Percentiles rank a stretch among this genome's conserved stretches.
Conservation (phyloP, 768 basidiomycete species). For the Candolleomyces eurysporus region DNA sequence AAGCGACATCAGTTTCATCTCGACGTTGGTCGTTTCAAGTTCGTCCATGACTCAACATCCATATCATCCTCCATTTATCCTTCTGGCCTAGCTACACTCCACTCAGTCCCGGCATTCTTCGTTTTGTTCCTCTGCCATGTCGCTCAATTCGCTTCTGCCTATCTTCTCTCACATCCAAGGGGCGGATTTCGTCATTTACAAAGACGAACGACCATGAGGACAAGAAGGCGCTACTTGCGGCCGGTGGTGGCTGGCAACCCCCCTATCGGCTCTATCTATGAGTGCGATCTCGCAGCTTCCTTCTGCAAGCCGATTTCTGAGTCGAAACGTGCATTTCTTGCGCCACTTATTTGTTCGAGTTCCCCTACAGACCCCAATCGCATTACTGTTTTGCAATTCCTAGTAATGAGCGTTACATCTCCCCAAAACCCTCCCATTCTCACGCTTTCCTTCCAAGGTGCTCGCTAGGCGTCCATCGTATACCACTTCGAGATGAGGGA, state of each 20-base stretch:
- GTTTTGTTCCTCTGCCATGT: slow-evolving; percentile 18
- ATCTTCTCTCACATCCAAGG: slow-evolving; percentile 35
- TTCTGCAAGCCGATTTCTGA: slow-evolving; percentile 51
- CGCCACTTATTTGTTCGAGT: background rate
- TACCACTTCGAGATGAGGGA: slow-evolving; percentile 17
- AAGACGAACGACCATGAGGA: slow-evolving; percentile 42
- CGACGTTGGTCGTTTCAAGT: slow-evolving; percentile 15
- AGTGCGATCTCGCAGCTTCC: slow-evolving; percentile 44
- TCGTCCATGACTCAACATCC: slow-evolving; percentile 14
- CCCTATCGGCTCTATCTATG: slow-evolving; percentile 37
- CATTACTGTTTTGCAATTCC: slow-evolving; percentile 51
- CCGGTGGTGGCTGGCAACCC: slow-evolving; percentile 5
- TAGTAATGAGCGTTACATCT: slow-evolving; percentile 19
- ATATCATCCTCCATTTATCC: slow-evolving; percentile 17
- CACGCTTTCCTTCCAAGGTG: background rate
- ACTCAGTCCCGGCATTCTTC: slow-evolving; percentile 5
- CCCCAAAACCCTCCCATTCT: background rate
- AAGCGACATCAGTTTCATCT: background rate
- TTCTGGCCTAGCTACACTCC: slow-evolving; percentile 12
- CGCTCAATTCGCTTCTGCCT: slow-evolving; percentile 50
- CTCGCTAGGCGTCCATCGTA: slow-evolving; percentile 17
- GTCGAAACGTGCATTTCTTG: slow-evolving; percentile 33
- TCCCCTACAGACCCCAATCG: slow-evolving; percentile 41
- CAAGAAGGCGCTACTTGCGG: slow-evolving; percentile 29
- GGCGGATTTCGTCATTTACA: slow-evolving; percentile 44